A percentile compares a stretch with the other conserved stretches of the same genome.
phyloP scores from a whole-genome alignment of 352 stramenopile genomes.

The Phytophthora ohioensis region DNA sequence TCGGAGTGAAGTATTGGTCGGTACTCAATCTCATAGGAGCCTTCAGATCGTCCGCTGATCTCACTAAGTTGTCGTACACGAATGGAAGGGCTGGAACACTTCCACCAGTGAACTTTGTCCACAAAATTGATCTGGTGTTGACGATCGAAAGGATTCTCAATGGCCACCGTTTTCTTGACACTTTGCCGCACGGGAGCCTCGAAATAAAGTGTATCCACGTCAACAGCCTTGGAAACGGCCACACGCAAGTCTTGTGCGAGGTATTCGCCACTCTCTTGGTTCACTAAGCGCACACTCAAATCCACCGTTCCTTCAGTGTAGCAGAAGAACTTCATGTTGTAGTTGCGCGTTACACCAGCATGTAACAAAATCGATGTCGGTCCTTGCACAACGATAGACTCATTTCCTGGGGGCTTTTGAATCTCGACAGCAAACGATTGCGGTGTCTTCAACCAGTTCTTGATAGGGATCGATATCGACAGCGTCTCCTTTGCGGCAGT shows the following conservation, averaged over 20 bases:
- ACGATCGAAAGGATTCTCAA: slow-evolving; percentile 90
- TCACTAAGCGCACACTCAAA: slow-evolving; percentile 83
- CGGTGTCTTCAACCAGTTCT: slow-evolving; percentile 89
- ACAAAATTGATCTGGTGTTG: slow-evolving; percentile 63
- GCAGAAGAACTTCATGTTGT: slow-evolving; percentile 90
- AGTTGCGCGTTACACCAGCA: slow-evolving; percentile 64
- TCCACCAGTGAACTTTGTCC: slow-evolving; percentile 82
- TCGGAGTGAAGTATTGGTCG: slow-evolving; percentile 73
- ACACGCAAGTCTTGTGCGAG: slow-evolving; percentile 70
- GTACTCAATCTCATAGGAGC: slow-evolving; percentile 92
- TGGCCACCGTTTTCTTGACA: slow-evolving; percentile 82
- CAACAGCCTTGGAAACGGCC: slow-evolving; percentile 60
- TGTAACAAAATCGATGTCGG: slow-evolving; percentile 76
- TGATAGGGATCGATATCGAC: slow-evolving; percentile 72
- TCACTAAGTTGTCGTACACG: slow-evolving; percentile 76
- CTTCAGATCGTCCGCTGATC: slow-evolving; percentile 79
- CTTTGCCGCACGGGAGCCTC: slow-evolving; percentile 88
- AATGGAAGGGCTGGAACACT: slow-evolving; percentile 72
- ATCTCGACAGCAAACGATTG: slow-evolving; percentile 87
- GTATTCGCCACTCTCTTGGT: slow-evolving; percentile 88
- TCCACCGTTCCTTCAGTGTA: slow-evolving; percentile 79
- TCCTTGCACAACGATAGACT: slow-evolving; percentile 72
- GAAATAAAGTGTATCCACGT: slow-evolving; percentile 84
- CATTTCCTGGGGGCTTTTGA: slow-evolving; percentile 41
- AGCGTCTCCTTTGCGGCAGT: slow-evolving; percentile 86